Base-by-base conservation (phyloP, 441 rosid species). In the Syzygium malaccense region DNA sequence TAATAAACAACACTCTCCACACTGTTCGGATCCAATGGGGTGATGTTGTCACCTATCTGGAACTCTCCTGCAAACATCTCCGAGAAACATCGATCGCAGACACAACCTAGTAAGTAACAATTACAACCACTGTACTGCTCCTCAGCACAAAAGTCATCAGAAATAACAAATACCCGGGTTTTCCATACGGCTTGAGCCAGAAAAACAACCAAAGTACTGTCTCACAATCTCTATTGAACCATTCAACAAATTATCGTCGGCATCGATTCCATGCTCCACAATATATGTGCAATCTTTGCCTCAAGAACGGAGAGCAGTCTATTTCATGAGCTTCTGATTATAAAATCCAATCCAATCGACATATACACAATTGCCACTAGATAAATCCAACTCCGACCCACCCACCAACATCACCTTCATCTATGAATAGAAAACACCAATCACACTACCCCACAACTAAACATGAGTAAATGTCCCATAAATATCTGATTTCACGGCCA, bases 1-100 rank as follows among this genome's bases (percentile, higher is more conserved):
- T 93, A 95, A 41, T 87, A 91, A 60, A 95, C 97, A 85, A 92
- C 84, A 87, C 96, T 94, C 78, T 88, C 91, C 48, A 92, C 92
- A 4, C 89, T 88, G 53, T 33, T 83, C 57, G 94, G 93, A 89
- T 95, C 91, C 89, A 91, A 49, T 20, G 93, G 93, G 15, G 85
- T 30, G 23, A 89, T 85, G 55, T 91, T 89, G 58, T 93, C 93
- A 17, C 95, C 92, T 85, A 86, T 89, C 89, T 91, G 94, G 64
- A 53, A 90, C 53, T 93, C 92, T 85, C 91, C 95, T 95, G 90
- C 80, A 88, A 60, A 41, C 58, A 85, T 54, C 55, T 85, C 49
- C 0, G 20, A 51, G 15, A 53, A n/a, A 53, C 41, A n/a, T 51
- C 8, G 4, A 7, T 85, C 1, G 0, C 60, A 53, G 86, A 55